These are phyloP conservation scores for Giardia muris DNA, from an alignment of 208 protist species.

Conservation along the genomic window DNA sequence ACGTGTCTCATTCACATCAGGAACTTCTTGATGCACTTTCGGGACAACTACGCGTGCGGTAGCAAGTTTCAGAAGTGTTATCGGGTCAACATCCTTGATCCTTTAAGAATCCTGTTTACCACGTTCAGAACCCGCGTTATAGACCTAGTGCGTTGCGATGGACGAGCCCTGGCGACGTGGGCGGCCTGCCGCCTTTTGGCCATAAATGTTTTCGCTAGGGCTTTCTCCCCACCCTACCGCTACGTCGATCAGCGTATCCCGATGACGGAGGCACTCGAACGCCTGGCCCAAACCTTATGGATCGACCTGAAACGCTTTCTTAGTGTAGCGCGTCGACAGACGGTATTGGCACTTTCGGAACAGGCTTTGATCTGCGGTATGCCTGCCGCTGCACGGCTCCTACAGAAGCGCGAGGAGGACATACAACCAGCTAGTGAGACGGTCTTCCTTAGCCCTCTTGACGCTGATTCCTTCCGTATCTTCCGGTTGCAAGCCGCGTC, in stretches of 20 bases:
- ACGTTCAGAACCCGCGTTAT: neutral
- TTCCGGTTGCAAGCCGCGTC: too few species aligned
- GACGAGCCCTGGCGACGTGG: neutral
- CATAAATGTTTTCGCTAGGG: neutral
- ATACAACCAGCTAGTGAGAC: too few species aligned
- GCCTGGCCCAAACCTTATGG: neutral
- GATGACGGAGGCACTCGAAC: neutral
- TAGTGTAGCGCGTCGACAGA: neutral
- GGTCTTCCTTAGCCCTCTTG: too few species aligned
- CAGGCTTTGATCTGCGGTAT: neutral
- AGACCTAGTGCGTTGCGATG: neutral
- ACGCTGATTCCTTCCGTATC: too few species aligned
- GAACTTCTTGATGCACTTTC: neutral
- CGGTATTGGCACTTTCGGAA: neutral
- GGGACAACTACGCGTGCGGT: neutral
- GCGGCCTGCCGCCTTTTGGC: neutral
- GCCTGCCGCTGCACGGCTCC: neutral
- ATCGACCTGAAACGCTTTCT: neutral
- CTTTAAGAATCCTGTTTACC: neutral
- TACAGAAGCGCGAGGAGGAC: neutral
- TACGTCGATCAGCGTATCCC: neutral
- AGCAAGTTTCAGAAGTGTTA: neutral
- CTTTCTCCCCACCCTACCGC: neutral
- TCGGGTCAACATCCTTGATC: neutral
- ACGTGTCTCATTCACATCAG: neutral